Evolutionary conservation across 1,284 basidiomycete genomes (phyloP).

Genomic region (Apiotrichum akiyoshidainum): DNA sequence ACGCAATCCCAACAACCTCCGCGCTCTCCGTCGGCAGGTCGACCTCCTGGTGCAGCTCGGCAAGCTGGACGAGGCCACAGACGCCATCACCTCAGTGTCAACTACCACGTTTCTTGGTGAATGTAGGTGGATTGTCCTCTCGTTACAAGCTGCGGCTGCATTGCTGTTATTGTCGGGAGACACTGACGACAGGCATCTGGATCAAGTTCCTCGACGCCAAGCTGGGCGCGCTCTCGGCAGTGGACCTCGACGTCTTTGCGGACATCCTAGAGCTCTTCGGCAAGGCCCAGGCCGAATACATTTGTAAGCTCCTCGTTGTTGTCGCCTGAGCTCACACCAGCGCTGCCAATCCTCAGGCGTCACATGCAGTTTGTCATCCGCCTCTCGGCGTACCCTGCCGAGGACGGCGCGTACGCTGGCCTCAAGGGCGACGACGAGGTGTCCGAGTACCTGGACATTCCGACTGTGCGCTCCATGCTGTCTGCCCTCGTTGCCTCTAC

Average conservation of each 20-base stretch:
- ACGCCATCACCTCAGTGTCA: constrained; percentile 17
- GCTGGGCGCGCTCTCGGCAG: constrained; percentile 13
- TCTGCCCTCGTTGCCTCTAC: constrained; percentile 58
- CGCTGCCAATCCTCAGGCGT: constrained; percentile 65
- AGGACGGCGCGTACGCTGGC: constrained; percentile 39
- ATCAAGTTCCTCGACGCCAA: constrained; percentile 29
- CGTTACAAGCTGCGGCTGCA: too few relatives aligned
- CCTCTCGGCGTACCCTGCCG: constrained; percentile 37
- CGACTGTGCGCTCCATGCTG: constrained; percentile 62
- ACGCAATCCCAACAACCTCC: constrained; percentile 30
- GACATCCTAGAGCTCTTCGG: constrained; percentile 64
- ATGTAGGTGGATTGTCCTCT: constrained; percentile 19
- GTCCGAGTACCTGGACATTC: constrained; percentile 46
- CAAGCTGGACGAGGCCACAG: constrained; percentile 26
- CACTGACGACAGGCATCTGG: constrained; percentile 31
- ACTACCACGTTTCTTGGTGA: constrained; percentile 37
- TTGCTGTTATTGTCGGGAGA: background rate
- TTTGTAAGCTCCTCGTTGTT: constrained; percentile 70
- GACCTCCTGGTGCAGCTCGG: constrained; percentile 28
- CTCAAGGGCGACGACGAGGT: constrained; percentile 47
- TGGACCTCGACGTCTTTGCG: constrained; percentile 54
- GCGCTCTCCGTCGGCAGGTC: constrained; percentile 32
- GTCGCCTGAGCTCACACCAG: constrained; percentile 52
- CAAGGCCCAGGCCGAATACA: constrained; percentile 71
- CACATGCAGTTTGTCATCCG: constrained; percentile 66